Evolutionary conservation across 2,329 filamentous ascomycete species (phyloP).

Genomic region (Sporothrix brunneoviolacea): DNA sequence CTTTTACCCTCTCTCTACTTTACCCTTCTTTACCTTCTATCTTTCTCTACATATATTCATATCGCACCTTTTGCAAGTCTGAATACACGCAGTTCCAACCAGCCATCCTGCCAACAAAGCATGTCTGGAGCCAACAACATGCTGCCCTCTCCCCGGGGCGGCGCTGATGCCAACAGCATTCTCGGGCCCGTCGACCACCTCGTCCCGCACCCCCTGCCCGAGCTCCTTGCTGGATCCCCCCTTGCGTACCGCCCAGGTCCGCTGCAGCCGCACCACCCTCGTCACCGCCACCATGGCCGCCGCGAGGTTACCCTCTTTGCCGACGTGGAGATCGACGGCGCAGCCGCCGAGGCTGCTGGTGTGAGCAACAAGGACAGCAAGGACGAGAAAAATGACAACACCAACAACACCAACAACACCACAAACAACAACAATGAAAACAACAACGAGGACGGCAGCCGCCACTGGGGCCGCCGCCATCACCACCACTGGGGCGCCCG

Average conservation of each 20-base stretch:
- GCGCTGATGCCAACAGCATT: too few species aligned
- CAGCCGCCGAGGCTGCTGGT: background rate
- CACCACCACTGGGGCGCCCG: conserved; percentile 4
- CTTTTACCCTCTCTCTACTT: background rate
- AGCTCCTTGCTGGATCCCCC: too few species aligned
- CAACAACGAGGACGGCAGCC: background rate
- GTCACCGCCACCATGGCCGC: conserved; percentile 13
- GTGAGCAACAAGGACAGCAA: background rate
- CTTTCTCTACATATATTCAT: background rate
- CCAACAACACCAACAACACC: conserved; percentile 1
- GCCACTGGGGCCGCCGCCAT: background rate
- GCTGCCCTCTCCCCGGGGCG: too few species aligned
- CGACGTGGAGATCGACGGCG: background rate
- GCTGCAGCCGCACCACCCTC: conserved; percentile 12
- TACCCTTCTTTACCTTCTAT: background rate
- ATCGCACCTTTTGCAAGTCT: background rate
- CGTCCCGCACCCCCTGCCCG: too few species aligned
- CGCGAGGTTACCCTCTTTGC: conserved; percentile 8
- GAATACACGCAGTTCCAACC: background rate
- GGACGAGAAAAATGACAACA: background rate
- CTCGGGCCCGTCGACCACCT: conserved; percentile 34
- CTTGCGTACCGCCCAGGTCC: conserved; percentile 14
- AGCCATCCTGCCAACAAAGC: conserved; percentile 1
- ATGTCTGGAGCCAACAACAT: too few species aligned
- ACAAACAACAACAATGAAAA: background rate